Evolutionary conservation across 345 rosid species (phyloP), one percentile per base, ranked within the genome.

Genomic region (Eucalyptus urophylla): DNA sequence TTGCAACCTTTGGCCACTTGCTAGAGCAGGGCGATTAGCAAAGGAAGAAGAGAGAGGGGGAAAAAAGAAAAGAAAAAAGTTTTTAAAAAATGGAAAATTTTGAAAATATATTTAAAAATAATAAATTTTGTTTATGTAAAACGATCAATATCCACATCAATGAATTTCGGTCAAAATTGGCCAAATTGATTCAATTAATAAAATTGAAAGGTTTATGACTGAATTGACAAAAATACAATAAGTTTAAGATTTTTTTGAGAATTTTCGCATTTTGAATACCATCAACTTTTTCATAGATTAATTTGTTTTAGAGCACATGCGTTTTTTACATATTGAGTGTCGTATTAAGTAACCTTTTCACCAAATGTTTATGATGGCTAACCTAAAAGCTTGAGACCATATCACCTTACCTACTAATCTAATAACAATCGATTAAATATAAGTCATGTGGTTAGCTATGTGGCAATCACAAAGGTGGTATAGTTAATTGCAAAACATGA

Each of bases 241-340:
- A 1, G 2, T 53, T 53, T 53, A 53, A 19, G 5, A 21, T 0
- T 21, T 53, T 53, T 53, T 53, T 8, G 0, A 53, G 2, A 8
- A 53, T 53, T 53, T 3, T 21, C 5, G 0, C 25, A 31, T 9
- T 13, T 67, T 67, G 11, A 7, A 67, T 16, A 33, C 24, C 40
- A 33, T 69, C 31, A 10, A 19, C 81, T 10, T 72, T 37, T 72
- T 33, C 45, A 21, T 4, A 2, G 2, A 19, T 10, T 72, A 37
- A 72, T 19, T 72, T 72, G 25, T 72, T 72, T 72, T 33, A 19
- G 44, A 37, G 45, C 45, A 72, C 6, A 0, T 17, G 81, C 25
- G 6, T 19, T 19, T 72, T 53, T 37, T n/a, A 65, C 25, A 72
- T 72, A 72, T 19, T 5, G 4, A 11, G 14, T 37, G 25, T 19